phyloP scores from a whole-genome alignment of 306 rosid genomes.

The Vigna trinervia region DNA sequence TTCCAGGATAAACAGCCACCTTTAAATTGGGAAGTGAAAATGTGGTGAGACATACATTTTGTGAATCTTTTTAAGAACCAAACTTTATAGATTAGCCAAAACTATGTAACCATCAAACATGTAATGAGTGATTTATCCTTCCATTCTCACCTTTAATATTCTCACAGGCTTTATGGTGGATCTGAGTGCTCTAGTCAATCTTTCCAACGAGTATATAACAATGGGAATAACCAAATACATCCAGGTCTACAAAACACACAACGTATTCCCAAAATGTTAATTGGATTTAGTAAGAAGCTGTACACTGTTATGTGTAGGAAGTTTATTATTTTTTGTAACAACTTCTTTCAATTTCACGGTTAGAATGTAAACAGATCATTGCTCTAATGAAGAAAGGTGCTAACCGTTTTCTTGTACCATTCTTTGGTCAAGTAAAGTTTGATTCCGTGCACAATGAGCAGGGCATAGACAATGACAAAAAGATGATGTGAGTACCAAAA shows the following conservation, averaged over 20 bases:
- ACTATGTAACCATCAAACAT: constrained; percentile 19
- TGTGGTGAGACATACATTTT: constrained; percentile 26
- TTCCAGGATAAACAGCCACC: constrained; percentile 78
- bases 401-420: constrained; percentile 74
- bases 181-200: constrained; percentile 56
- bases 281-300: neutral
- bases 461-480: constrained; percentile 62
- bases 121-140: constrained; percentile 10
- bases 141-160: constrained; percentile 51
- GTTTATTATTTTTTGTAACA: too few species aligned
- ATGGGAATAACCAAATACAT: constrained; percentile 62
- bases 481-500: constrained; percentile 83
- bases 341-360: too few species aligned
- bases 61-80: neutral
- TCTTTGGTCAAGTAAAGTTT: constrained; percentile 61
- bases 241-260: constrained; percentile 57
- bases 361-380: neutral
- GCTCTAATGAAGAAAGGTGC: constrained; percentile 33
- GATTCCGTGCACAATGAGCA: constrained; percentile 65
- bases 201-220: constrained; percentile 51
- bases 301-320: neutral
- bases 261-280: constrained; percentile 14
- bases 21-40: constrained; percentile 45
- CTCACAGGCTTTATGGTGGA: constrained; percentile 58
- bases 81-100: constrained; percentile 2